A percentile compares a stretch with the other conserved stretches of the same genome.
These are phyloP conservation scores for Colletotrichum liriopes DNA, from an alignment of 2,329 filamentous ascomycete species.

Conservation along the genomic window DNA sequence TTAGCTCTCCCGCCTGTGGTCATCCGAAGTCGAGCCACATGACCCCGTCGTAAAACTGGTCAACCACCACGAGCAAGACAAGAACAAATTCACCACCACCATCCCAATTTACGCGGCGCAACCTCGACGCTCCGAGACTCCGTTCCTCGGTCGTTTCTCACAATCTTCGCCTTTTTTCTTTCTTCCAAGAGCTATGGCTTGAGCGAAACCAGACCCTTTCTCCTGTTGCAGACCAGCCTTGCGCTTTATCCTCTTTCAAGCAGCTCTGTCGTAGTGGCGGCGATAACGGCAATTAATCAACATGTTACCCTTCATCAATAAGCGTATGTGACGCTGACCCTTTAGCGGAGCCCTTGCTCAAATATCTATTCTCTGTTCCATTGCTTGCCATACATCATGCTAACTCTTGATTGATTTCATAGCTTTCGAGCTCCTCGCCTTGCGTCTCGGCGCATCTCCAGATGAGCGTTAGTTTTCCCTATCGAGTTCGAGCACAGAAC, in stretches of 20 bases:
- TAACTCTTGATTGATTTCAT: conserved; percentile 6
- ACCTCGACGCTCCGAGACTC: conserved; percentile 4
- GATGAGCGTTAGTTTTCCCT: conserved; percentile 61
- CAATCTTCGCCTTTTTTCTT: not conserved
- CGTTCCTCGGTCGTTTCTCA: not conserved
- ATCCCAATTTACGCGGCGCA: not conserved
- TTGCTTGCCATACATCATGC: conserved; percentile 19
- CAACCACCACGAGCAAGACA: not conserved
- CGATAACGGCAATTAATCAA: conserved; percentile 3
- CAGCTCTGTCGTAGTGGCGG: not conserved
- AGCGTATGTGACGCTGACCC: conserved; percentile 43
- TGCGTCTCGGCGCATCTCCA: conserved; percentile 59
- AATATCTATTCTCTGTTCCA: not conserved
- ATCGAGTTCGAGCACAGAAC: not conserved
- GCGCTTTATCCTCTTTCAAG: not conserved
- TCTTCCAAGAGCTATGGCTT: conserved; percentile 4
- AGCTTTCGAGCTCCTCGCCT: conserved; percentile 63
- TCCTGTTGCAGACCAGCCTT: not conserved
- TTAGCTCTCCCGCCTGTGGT: not conserved
- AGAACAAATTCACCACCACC: not conserved
- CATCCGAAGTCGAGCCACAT: conserved; percentile 5
- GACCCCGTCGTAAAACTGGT: not conserved
- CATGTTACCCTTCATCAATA: conserved; percentile 51
- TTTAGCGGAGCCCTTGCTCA: not conserved
- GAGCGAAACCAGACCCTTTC: not conserved